A percentile compares a stretch with the other conserved stretches of the same genome.
Evolutionary conservation across 2,329 filamentous ascomycete genomes (phyloP).

Genomic region (Microcyclospora pomicola): DNA sequence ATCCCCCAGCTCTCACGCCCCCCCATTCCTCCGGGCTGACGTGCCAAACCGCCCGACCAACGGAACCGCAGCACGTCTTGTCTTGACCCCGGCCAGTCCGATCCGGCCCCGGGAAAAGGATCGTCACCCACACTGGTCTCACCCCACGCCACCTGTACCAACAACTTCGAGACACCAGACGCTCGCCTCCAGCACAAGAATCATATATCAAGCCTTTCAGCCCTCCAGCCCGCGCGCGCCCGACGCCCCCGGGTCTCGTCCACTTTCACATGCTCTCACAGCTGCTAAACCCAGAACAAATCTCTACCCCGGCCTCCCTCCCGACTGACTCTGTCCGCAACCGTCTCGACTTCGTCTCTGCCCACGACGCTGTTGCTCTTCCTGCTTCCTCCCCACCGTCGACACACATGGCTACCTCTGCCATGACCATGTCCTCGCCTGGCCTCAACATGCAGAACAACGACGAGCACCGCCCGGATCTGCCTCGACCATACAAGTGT

Average conservation of each 20-base stretch:
- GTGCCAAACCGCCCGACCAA: too few species aligned
- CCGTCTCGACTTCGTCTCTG: too few species aligned
- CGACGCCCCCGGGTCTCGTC: background rate
- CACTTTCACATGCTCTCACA: slow-evolving; percentile 17
- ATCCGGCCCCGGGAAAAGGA: too few species aligned
- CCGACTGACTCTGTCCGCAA: background rate
- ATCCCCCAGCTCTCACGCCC: too few species aligned
- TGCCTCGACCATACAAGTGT: slow-evolving; percentile 95
- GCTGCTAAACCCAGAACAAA: slow-evolving; percentile 18
- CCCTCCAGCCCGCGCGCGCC: background rate
- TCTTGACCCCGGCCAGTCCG: too few species aligned
- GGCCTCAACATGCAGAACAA: slow-evolving; percentile 42
- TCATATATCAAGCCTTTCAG: too few species aligned
- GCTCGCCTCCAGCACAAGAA: too few species aligned
- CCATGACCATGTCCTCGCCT: slow-evolving; percentile 29
- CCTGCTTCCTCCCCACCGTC: slow-evolving; percentile 2
- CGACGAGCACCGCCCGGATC: slow-evolving; percentile 58
- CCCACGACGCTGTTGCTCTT: background rate
- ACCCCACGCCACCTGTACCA: too few species aligned
- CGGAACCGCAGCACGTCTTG: too few species aligned
- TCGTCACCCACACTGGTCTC: too few species aligned
- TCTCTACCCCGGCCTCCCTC: slow-evolving; percentile 4
- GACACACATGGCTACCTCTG: slow-evolving; percentile 15
- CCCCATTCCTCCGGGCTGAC: too few species aligned
- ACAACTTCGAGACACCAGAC: too few species aligned